These are phyloP conservation scores for Typha latifolia DNA, from an alignment of 176 grass and related monocot species.

Conservation along the genomic window DNA sequence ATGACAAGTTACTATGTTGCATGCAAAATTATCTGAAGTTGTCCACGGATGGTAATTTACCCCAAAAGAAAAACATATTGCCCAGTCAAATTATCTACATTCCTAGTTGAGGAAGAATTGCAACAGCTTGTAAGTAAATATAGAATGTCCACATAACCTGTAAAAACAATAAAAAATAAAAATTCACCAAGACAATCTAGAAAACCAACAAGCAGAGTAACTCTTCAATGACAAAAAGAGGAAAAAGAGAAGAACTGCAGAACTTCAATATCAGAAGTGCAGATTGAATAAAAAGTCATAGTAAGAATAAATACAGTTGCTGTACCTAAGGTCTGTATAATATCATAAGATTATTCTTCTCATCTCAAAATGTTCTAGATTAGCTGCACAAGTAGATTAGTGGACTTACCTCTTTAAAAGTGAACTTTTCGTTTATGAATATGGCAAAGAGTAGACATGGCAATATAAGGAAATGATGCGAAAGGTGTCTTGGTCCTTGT, in stretches of 20 bases:
- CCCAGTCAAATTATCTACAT: constrained; percentile 84
- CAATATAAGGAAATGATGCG: constrained; percentile 61
- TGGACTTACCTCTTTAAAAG: constrained; percentile 60
- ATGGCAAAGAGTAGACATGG: constrained; percentile 68
- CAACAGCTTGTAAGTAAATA: constrained; percentile 85
- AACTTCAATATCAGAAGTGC: background rate
- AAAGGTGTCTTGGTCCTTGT: constrained; percentile 90
- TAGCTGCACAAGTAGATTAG: background rate
- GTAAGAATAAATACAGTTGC: constrained; percentile 7
- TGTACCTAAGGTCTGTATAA: background rate
- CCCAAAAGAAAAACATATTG: constrained; percentile 98
- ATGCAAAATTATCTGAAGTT: background rate
- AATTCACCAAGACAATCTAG: constrained; percentile 3
- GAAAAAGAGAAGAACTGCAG: background rate
- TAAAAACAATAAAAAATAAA: constrained; percentile 9
- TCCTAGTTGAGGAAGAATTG: constrained; percentile 90
- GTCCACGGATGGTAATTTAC: constrained; percentile 33
- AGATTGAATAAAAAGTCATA: background rate
- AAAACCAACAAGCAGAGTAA: constrained; percentile 9
- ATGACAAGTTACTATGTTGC: background rate
- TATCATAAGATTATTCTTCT: background rate
- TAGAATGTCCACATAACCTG: constrained; percentile 98
- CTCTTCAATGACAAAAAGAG: background rate
- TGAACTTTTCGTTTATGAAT: constrained; percentile 81
- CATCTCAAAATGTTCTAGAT: too few relatives aligned